Evolutionary conservation across 2,329 filamentous ascomycete genomes (phyloP).

Genomic region (Alternaria gansuensis): DNA sequence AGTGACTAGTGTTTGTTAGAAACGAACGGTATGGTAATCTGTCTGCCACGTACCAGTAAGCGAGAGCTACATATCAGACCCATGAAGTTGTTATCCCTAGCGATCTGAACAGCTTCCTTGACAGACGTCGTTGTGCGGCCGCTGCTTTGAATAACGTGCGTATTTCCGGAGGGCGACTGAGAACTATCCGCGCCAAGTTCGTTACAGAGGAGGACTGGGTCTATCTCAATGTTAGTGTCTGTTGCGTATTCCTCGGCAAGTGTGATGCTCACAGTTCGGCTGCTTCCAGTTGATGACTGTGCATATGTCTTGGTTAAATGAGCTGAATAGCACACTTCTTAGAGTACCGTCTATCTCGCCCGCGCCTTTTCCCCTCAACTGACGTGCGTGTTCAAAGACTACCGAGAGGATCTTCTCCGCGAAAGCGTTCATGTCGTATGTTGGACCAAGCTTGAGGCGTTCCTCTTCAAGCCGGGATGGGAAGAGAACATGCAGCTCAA

Average conservation of each 20-base stretch:
- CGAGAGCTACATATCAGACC: constrained; percentile 89
- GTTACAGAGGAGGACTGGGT: constrained; percentile 94
- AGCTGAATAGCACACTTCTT: constrained; percentile 91
- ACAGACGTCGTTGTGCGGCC: constrained; percentile 82
- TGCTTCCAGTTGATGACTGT: constrained; percentile 99
- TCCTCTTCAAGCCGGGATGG: constrained; percentile 79
- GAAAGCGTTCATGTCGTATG: constrained; percentile 83
- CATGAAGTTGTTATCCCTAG: constrained; percentile 98
- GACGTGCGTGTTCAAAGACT: constrained; percentile 89
- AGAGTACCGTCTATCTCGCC: constrained; percentile 70
- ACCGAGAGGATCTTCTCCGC: constrained; percentile 83
- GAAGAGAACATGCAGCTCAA: constrained; percentile 92
- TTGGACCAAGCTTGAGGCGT: constrained; percentile 73
- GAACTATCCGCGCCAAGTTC: constrained; percentile 75
- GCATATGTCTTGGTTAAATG: constrained; percentile 88
- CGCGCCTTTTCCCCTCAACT: constrained; percentile 66
- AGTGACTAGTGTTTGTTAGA: constrained; percentile 71
- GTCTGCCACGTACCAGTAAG: constrained; percentile 72
- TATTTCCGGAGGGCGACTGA: constrained; percentile 40
- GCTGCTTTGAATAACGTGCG: constrained; percentile 63
- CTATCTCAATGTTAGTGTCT: constrained; percentile 50
- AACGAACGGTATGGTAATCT: neutral
- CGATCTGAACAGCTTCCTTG: constrained; percentile 92
- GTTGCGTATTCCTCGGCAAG: neutral
- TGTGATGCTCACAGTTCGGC: constrained; percentile 76